Evolutionary conservation across 768 basidiomycete species (phyloP), one percentile per base, ranked within the genome.

Genomic region (Sporobolomyces pararoseus): DNA sequence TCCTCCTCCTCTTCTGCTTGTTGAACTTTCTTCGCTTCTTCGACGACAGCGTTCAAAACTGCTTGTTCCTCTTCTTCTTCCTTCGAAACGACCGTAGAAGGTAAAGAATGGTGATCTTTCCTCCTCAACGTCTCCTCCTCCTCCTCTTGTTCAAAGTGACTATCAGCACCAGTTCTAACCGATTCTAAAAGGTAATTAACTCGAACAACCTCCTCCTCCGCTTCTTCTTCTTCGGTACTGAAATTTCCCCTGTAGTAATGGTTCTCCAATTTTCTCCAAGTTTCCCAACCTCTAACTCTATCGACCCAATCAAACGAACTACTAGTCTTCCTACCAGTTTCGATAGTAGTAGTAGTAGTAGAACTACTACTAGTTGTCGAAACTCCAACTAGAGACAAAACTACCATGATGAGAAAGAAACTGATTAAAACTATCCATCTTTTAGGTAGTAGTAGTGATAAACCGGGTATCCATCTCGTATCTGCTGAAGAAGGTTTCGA

Each of bases 31-130:
- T 34, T 19, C 29, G 42, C 50, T 35, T 27, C 39, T 42, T 64
- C 68, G 10, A 70, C 69, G 52, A 70, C 39, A 1, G 64, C 31
- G 10, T 54, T 37, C 2, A 70, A 47, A 10, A 34, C 69, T 2
- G 59, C 59, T 23, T 60, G 57, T 39, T 70, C 63, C 27, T 70
- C 63, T 13, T 32, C 59, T 16, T 31, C n/a, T 3, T 35, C 34
- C 5, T n/a, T 6, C n/a, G n/a, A n/a, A n/a, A n/a, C n/a, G 17
- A 9, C 39, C 37, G 57, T 25, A 35, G 37, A 17, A 10, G 57
- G 57, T 6, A 3, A 5, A 17, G 57, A 58, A 27, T 42, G 34
- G 25, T 58, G 57, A 27, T 58, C 27, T 29, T 13, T 29, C 21
- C 25, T 29, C 27, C 10, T 29, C 16, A 10, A 10, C 13, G 7